Conservation (phyloP, 2,329 filamentous ascomycete species). For the Aspergillus sp. region DNA sequence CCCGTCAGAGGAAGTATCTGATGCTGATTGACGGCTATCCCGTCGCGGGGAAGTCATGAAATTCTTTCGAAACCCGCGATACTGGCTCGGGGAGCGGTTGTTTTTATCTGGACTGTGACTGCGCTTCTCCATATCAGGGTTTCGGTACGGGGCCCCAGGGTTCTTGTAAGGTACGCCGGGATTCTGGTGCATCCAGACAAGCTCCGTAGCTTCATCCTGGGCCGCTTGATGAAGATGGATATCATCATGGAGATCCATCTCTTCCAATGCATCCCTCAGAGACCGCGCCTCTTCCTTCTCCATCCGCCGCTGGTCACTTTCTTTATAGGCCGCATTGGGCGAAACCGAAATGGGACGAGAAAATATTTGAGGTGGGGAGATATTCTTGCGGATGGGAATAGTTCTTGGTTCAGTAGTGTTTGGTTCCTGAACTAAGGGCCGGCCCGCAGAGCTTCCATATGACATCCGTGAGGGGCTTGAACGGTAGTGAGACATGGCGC, state of each 20-base stretch:
- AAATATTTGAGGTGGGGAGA: slow-evolving; percentile 30
- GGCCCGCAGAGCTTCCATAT: slow-evolving; percentile 23
- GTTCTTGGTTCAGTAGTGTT: slow-evolving; percentile 24
- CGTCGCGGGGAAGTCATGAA: slow-evolving; percentile 5
- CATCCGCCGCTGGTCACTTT: slow-evolving; percentile 49
- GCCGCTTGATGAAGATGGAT: slow-evolving; percentile 49
- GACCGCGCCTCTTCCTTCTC: slow-evolving; percentile 54
- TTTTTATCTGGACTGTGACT: slow-evolving; percentile 39
- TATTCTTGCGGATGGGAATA: slow-evolving; percentile 27
- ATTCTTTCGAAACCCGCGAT: slow-evolving; percentile 8
- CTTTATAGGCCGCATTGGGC: slow-evolving; percentile 44
- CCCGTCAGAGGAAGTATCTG: slow-evolving; percentile 12
- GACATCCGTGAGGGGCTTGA: slow-evolving; percentile 25
- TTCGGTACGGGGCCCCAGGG: slow-evolving; percentile 42
- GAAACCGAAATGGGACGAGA: slow-evolving; percentile 23
- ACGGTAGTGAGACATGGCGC: slow-evolving; percentile 35
- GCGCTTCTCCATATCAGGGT: slow-evolving; percentile 38
- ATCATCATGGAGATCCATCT: slow-evolving; percentile 53
- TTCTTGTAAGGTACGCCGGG: slow-evolving; percentile 45
- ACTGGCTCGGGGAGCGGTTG: slow-evolving; percentile 41
- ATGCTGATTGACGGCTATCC: slow-evolving; percentile 14
- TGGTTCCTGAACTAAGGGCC: slow-evolving; percentile 35
- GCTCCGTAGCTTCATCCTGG: slow-evolving; percentile 56
- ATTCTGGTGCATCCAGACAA: slow-evolving; percentile 58
- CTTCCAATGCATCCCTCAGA: slow-evolving; percentile 51